Base-by-base conservation (phyloP, 805 yeast genomes). In the Phaffomyces thermotolerans region DNA sequence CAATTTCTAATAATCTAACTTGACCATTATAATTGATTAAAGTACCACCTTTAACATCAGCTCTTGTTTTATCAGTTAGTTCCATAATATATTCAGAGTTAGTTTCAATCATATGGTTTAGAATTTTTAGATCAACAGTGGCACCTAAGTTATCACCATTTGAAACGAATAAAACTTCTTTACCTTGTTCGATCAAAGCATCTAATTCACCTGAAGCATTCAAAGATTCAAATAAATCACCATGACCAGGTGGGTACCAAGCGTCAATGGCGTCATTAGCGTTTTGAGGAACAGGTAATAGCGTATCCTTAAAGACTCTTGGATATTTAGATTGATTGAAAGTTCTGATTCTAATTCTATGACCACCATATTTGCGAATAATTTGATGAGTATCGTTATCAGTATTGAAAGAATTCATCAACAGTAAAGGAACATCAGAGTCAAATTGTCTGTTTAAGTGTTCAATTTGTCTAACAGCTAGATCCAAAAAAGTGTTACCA, bases 161-260 rank as follows among this genome's bases (percentile, higher is more conserved):
- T 49, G 98, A 91, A 37, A 93, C 97, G 59, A 93, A 93, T 60
- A 93, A 72, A 49, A 87, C 74, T 71, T 93, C 99, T 72, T 93
- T 88, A 55, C 99, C 99, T 62, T 87, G 91, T 42, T 82, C 87
- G 51, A 93, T 73, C 52, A 93, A 76, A 49, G 84, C 79, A 62
- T 93, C 98, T 53, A 93, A 75, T 62, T 91, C 93, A 48, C 99
- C 99, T 12, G 95, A 82, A 45, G 86, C 79, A 47, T 84, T 81
- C 60, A 93, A 73, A 20, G 93, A 73, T 71, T 93, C 99, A 55
- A 90, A 93, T 65, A 93, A 71, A 69, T 93, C 99, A 69, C 99
- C 99, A 67, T 93, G 99, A 42, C 99, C 99, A n/a, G 99, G 99
- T 40, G 99, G 99, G 64, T 93, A 93, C 99, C 99, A 93, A 45